Evolutionary conservation across 2,329 filamentous ascomycete species (phyloP).

Genomic region (Cladosporium oxysporum): DNA sequence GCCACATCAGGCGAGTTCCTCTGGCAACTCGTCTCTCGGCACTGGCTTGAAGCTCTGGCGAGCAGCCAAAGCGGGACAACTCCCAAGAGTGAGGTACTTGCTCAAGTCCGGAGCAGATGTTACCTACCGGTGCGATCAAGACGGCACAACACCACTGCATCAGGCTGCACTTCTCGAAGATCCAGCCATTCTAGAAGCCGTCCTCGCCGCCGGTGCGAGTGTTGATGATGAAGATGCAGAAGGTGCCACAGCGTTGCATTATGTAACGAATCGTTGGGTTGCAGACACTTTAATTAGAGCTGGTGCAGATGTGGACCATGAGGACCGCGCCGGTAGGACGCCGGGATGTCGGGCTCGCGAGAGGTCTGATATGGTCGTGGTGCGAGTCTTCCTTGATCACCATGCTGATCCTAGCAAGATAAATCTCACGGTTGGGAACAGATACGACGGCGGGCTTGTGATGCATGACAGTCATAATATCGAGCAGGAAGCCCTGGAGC

Average conservation of each 20-base stretch:
- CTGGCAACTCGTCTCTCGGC: background rate
- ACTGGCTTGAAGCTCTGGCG: background rate
- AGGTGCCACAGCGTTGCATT: background rate
- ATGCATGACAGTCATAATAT: no score
- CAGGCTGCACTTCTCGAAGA: background rate
- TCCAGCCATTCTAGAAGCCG: background rate
- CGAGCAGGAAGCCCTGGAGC: no score
- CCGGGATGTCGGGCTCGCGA: background rate
- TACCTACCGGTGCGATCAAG: background rate
- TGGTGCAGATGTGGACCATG: background rate
- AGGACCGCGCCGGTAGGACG: background rate
- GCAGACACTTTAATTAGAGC: background rate
- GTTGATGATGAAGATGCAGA: background rate
- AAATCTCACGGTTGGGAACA: background rate
- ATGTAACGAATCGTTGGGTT: no score
- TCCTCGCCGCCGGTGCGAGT: background rate
- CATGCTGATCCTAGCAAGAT: background rate
- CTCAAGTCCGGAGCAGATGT: background rate
- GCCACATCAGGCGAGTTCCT: background rate
- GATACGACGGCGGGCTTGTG: background rate
- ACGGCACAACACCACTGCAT: background rate
- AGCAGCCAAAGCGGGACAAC: background rate
- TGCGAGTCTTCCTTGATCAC: background rate
- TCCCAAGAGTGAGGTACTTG: background rate
- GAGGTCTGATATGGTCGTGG: background rate